Evolutionary conservation across 2,329 filamentous ascomycete species (phyloP).

Genomic region (Epichloe gansuensis): DNA sequence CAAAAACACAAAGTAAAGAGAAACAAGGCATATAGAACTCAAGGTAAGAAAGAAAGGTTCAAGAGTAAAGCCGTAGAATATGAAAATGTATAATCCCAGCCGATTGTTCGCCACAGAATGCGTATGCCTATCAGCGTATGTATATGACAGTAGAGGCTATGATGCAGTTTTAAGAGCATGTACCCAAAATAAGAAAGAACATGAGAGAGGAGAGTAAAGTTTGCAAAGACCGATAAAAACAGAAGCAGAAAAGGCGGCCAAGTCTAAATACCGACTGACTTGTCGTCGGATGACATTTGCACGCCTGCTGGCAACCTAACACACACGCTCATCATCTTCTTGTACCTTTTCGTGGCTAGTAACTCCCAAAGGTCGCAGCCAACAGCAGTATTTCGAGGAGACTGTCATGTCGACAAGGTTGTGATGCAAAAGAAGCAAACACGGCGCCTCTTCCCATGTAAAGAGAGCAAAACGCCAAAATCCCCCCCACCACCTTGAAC

Average conservation of each 20-base stretch:
- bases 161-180: background rate
- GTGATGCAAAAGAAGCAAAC: background rate
- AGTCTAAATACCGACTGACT: too few species aligned
- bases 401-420: too few species aligned
- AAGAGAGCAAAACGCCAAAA: background rate
- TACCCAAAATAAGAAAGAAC: background rate
- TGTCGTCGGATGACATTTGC: too few species aligned
- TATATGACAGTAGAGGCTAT: background rate
- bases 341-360: too few species aligned
- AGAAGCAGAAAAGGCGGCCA: too few species aligned
- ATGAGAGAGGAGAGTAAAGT: too few species aligned
- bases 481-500: background rate
- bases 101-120: background rate
- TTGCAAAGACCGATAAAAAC: too few species aligned
- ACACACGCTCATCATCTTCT: too few species aligned
- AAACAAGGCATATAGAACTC: too few species aligned
- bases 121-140: background rate
- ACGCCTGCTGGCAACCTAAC: too few species aligned
- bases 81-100: background rate
- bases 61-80: background rate
- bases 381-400: background rate
- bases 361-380: background rate
- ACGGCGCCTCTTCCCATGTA: background rate
- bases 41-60: background rate
- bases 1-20: background rate